Percentiles rank a stretch among this genome's conserved stretches.
phyloP scores from a whole-genome alignment of 352 stramenopile species.

The Pythium apleroticum region DNA sequence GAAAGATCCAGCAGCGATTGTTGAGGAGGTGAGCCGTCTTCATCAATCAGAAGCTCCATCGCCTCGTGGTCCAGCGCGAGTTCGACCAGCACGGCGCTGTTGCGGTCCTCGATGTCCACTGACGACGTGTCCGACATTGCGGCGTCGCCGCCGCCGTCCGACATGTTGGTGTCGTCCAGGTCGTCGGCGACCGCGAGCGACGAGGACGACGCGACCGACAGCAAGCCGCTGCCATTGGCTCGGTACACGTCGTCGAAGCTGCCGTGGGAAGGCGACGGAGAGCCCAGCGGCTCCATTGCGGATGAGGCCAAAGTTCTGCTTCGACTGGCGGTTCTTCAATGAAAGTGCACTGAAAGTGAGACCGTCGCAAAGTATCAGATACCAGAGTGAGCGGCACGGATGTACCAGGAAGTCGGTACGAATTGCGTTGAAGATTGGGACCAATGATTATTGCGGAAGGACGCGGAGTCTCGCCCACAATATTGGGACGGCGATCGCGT shows the following conservation, averaged over 20 bases:
- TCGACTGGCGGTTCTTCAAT: not conserved
- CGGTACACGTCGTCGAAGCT: constrained; percentile 26
- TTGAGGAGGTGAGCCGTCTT: not conserved
- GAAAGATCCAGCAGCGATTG: not conserved
- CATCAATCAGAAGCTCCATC: constrained; percentile 19
- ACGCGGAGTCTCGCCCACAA: not conserved
- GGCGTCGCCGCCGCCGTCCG: constrained; percentile 20
- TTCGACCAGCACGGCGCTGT: constrained; percentile 8
- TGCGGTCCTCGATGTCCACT: constrained; percentile 22
- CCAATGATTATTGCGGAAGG: not conserved
- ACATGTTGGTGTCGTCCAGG: constrained; percentile 23
- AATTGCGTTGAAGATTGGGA: not conserved
- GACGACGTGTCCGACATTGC: constrained; percentile 33
- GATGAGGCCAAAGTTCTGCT: not conserved
- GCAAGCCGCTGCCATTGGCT: constrained; percentile 21
- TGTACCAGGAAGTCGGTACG: not conserved
- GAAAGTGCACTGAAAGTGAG: constrained; percentile 1
- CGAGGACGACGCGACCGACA: constrained; percentile 16
- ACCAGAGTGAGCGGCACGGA: not conserved
- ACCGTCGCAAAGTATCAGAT: constrained; percentile 4
- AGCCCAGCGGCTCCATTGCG: constrained; percentile 9
- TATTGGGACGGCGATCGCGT: not conserved
- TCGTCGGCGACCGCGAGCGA: constrained; percentile 10
- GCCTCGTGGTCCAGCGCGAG: constrained; percentile 14
- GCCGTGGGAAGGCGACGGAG: constrained; percentile 11